These are phyloP conservation scores for Drosera spatulata DNA, from an alignment of 179 eudicot species.

Conservation along the genomic window DNA sequence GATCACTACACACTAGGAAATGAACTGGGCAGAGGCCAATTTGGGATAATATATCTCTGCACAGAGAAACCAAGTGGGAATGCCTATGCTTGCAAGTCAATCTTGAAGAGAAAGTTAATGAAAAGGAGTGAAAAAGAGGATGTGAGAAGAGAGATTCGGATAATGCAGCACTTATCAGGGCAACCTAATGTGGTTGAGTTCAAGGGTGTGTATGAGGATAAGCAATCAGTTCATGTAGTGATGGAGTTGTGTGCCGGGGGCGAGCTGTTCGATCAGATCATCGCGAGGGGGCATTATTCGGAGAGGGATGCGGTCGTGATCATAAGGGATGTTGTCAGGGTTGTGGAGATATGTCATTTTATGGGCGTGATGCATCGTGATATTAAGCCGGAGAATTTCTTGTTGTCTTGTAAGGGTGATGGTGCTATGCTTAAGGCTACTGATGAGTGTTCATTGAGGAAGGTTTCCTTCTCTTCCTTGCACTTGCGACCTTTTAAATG, in stretches of 20 bases:
- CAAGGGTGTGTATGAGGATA: constrained; percentile 62
- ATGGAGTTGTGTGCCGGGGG: constrained; percentile 85
- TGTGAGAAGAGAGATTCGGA: constrained; percentile 62
- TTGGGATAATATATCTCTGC: constrained; percentile 57
- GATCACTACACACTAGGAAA: constrained; percentile 18
- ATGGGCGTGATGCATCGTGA: constrained; percentile 82
- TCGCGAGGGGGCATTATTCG: constrained; percentile 62
- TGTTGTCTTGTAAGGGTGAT: constrained; percentile 56
- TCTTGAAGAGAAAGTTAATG: constrained; percentile 53
- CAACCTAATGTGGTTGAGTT: constrained; percentile 63
- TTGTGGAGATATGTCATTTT: constrained; percentile 64
- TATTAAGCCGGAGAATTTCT: constrained; percentile 68
- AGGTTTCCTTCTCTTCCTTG: constrained; percentile 16
- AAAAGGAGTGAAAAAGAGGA: constrained; percentile 67
- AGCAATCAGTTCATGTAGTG: constrained; percentile 59
- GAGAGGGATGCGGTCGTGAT: constrained; percentile 61
- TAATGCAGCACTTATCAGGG: constrained; percentile 56
- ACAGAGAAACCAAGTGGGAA: constrained; percentile 43
- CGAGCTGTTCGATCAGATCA: constrained; percentile 63
- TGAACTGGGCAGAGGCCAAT: constrained; percentile 68
- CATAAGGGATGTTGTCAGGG: constrained; percentile 58
- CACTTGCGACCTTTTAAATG: too few relatives aligned
- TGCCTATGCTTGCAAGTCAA: constrained; percentile 58
- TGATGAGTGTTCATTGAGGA: constrained; percentile 58
- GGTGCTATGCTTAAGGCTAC: constrained; percentile 69